A percentile compares a stretch with the other conserved stretches of the same genome.
Evolutionary conservation across 257 asterid species (phyloP).

Genomic region (Linderniella brevidens): DNA sequence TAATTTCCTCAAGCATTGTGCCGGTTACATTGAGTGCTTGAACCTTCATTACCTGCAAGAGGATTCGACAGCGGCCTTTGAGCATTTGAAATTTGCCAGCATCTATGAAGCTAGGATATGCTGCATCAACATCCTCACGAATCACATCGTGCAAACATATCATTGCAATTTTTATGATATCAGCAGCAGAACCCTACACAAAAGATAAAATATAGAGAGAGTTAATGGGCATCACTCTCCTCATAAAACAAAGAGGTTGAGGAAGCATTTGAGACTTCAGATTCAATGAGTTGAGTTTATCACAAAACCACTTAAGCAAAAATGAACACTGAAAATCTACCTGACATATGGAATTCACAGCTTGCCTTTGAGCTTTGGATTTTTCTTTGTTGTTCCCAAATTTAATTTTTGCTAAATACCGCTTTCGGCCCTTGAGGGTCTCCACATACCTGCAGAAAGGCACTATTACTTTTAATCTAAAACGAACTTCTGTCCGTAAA

Average conservation of each 20-base stretch:
- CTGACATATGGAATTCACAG: constrained; percentile 97
- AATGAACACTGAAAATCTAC: constrained; percentile 18
- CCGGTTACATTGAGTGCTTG: no score
- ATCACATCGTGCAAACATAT: constrained; percentile 50
- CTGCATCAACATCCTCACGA: constrained; percentile 30
- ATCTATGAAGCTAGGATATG: constrained; percentile 25
- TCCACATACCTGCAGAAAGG: constrained; percentile 51
- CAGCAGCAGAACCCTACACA: constrained; percentile 93
- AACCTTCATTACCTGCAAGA: constrained; percentile 51
- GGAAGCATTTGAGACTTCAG: no score
- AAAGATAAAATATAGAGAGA: constrained; percentile 6
- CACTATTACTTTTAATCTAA: no score
- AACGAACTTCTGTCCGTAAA: no score
- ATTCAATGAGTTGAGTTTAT: no score
- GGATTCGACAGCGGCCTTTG: constrained; percentile 76
- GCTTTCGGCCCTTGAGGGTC: constrained; percentile 84
- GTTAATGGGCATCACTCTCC: no score
- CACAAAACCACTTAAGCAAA: no score
- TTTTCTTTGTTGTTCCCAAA: constrained; percentile 69
- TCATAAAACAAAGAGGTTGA: no score
- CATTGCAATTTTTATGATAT: constrained; percentile 89
- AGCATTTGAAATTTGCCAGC: constrained; percentile 47
- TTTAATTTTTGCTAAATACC: constrained; percentile 78
- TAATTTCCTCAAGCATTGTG: no score
- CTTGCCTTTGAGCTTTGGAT: constrained; percentile 94